Base-by-base conservation (phyloP, 176 grass and related monocot species). In the Phoenix roebelenii region DNA sequence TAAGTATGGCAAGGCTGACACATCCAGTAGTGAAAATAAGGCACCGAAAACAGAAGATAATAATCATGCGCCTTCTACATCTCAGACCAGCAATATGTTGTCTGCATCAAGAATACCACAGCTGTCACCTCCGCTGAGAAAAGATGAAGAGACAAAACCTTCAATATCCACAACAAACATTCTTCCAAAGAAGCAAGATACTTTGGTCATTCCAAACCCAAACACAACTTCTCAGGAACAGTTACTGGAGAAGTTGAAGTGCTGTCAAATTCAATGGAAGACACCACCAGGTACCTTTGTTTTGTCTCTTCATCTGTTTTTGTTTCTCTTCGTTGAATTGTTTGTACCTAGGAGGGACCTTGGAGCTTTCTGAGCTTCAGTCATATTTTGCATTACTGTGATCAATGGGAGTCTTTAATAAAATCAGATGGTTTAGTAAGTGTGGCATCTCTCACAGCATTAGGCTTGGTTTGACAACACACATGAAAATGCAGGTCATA, bases 1-100 rank as follows among this genome's bases (percentile, higher is more conserved):
- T 74, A 98, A 98, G 63, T 79, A 88, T 80, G 87, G 84, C 61
- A 95, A 90, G 76, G 30, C 77, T 74, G 80, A 80, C 51, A 54
- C 76, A 29, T 65, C 49, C 28, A 91, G 82, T 74, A 61, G 54
- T 30, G 78, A 53, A 56, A 77, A 73, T 44, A 83, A 82, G 63
- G 52, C 63, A 18, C 70, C 67, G 55, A 50, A 23, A 49, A 64
- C 30, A 28, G 67, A 87, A 61, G 82, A 57, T 50, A 1, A 53
- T 52, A 3, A 57, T 52, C 83, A 80, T 68, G 0, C 53, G 48
- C 64, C 67, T 76, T 14, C 56, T 51, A 2, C 23, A 29, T 70
- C 71, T 59, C 62, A 63, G 25, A 74, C 25, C 29, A 58, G 50
- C 4, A 74, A 55, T 63, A 28, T 29, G 25, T 44, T 49, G 9